phyloP scores from a whole-genome alignment of 2,329 filamentous ascomycete genomes.

The Scytalidium sp. region DNA sequence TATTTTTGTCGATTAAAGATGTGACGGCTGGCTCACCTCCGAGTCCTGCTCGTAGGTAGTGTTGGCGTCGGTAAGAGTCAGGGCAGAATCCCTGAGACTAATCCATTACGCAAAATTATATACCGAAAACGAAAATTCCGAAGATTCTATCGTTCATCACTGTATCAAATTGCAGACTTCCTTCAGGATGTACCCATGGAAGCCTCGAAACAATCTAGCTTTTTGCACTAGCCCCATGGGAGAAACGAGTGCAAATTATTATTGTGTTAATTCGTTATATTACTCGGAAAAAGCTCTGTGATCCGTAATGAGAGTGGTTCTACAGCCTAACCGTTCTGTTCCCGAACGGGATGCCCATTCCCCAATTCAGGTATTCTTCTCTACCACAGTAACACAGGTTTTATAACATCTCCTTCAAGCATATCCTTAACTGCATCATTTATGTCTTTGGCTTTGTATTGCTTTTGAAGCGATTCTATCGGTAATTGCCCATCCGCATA shows the following conservation, averaged over 20 bases:
- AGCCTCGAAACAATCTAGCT: slow-evolving; percentile 4
- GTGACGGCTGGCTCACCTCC: too few species aligned
- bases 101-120: slow-evolving; percentile 13
- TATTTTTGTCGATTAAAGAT: too few species aligned
- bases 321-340: too few species aligned
- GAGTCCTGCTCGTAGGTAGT: too few species aligned
- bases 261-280: too few species aligned
- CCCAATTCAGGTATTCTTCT: too few species aligned
- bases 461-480: slow-evolving; percentile 1
- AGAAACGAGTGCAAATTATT: neutral
- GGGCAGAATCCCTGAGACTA: slow-evolving; percentile 12
- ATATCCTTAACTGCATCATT: slow-evolving; percentile 4
- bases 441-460: neutral
- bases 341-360: too few species aligned
- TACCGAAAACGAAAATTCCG: neutral
- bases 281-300: too few species aligned
- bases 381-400: too few species aligned
- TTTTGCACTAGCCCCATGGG: slow-evolving; percentile 1
- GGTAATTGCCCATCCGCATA: neutral
- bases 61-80: too few species aligned
- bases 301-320: too few species aligned
- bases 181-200: slow-evolving; percentile 2
- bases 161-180: slow-evolving; percentile 3
- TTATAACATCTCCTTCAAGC: slow-evolving; percentile 1
- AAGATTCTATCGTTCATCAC: slow-evolving; percentile 3